Percentiles rank a stretch among this genome's conserved stretches.
These are phyloP conservation scores for Malassezia cuniculi DNA, from an alignment of 1,284 basidiomycete genomes.

Conservation along the genomic window DNA sequence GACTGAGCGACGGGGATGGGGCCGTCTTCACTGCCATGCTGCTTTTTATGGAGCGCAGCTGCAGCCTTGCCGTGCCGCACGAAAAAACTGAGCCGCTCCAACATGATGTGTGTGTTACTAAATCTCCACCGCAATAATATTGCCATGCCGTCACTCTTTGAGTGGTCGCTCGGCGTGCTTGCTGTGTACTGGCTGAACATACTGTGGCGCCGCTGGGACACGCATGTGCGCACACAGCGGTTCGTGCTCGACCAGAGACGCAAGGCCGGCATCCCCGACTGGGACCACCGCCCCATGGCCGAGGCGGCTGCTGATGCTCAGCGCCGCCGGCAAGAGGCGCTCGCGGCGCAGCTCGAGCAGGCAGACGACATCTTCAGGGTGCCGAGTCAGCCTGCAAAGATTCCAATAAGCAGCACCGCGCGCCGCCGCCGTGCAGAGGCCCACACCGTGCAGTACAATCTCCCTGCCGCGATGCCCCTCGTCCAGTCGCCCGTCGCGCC, in stretches of 20 bases:
- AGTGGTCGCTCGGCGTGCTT: constrained; percentile 5
- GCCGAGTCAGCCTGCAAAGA: background rate
- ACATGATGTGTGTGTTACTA: constrained; percentile 10
- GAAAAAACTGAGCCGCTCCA: constrained; percentile 36
- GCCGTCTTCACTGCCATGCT: constrained; percentile 2
- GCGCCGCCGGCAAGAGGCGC: constrained; percentile 3
- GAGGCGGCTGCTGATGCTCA: constrained; percentile 8
- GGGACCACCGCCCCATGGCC: constrained; percentile 9
- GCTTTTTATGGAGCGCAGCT: too few species aligned
- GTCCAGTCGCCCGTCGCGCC: too few species aligned
- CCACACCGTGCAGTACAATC: too few species aligned
- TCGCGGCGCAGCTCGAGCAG: constrained; percentile 3
- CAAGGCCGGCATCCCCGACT: constrained; percentile 12
- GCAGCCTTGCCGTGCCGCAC: constrained; percentile 38
- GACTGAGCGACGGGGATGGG: background rate
- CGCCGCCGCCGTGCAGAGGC: too few species aligned
- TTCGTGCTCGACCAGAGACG: constrained; percentile 11
- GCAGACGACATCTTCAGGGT: constrained; percentile 7
- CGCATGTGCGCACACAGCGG: constrained; percentile 5
- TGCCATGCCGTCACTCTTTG: constrained; percentile 2
- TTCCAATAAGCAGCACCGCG: too few species aligned
- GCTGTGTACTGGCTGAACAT: constrained; percentile 4
- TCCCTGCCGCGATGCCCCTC: too few species aligned
- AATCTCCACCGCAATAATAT: too few species aligned
- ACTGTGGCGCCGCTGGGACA: constrained; percentile 8